Conservation (phyloP, 139 green algal species). For the Tetratostichococcus sp. region DNA sequence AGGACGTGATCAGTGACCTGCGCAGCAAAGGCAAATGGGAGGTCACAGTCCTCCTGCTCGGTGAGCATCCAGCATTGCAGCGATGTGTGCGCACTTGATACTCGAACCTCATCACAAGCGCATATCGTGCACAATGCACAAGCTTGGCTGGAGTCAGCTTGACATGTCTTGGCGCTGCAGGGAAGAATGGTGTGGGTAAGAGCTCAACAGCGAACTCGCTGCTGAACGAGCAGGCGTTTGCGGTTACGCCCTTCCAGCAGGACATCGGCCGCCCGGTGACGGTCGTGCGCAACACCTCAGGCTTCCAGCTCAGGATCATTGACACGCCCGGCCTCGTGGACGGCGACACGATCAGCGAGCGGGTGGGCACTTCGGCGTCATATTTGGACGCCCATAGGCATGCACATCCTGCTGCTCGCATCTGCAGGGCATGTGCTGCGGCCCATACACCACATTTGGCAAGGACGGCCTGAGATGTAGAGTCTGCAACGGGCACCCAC, state of each 20-base stretch:
- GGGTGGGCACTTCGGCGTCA: slow-evolving; percentile 28
- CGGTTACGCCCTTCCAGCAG: slow-evolving; percentile 44
- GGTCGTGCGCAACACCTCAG: slow-evolving; percentile 27
- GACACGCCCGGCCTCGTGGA: slow-evolving; percentile 74
- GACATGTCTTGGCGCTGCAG: slow-evolving; percentile 10
- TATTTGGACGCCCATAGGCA: no score
- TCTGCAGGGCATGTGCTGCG: no score
- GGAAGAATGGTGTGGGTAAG: slow-evolving; percentile 70
- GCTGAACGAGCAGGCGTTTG: slow-evolving; percentile 49
- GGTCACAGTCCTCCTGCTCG: slow-evolving; percentile 64
- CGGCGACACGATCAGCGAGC: slow-evolving; percentile 44
- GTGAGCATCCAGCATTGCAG: slow-evolving; percentile 3
- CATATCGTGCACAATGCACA: no score
- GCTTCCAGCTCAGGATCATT: slow-evolving; percentile 64
- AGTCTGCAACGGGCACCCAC: neutral
- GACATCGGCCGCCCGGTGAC: slow-evolving; percentile 33
- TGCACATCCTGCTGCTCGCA: no score
- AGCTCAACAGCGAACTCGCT: slow-evolving; percentile 65
- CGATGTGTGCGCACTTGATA: no score
- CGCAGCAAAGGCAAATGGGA: slow-evolving; percentile 30
- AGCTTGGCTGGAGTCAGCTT: no score
- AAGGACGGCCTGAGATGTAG: no score
- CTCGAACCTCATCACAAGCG: no score
- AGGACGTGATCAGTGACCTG: slow-evolving; percentile 26
- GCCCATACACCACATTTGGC: no score